Evolutionary conservation across 2,329 filamentous ascomycete species (phyloP).

Genomic region (Coniochaeta hoffmannii): DNA sequence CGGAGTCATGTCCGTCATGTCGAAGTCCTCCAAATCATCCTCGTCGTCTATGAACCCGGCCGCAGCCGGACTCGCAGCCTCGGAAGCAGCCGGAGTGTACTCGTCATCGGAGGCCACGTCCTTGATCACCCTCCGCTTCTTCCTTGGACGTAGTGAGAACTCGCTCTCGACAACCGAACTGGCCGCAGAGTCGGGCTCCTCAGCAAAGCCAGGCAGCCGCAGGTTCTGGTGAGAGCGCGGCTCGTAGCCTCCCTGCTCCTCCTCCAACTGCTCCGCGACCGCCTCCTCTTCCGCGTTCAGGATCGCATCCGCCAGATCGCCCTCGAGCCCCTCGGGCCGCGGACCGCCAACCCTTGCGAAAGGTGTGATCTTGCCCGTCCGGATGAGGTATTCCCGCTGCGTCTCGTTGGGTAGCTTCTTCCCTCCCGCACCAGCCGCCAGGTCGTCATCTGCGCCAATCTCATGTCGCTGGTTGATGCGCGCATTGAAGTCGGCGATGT

Average conservation of each 20-base stretch:
- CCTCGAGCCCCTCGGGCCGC: constrained; percentile 53
- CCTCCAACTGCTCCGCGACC: constrained; percentile 38
- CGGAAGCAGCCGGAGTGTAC: constrained; percentile 23
- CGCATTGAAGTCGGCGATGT: constrained; percentile 71
- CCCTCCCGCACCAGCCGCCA: constrained; percentile 8
- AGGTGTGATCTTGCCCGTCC: constrained; percentile 95
- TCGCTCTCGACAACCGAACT: constrained; percentile 36
- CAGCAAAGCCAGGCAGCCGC: constrained; percentile 63
- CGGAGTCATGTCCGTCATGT: constrained; percentile 29
- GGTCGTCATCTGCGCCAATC: constrained; percentile 35
- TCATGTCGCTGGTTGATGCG: constrained; percentile 72
- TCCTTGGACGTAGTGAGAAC: constrained; percentile 51
- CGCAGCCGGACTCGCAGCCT: constrained; percentile 21
- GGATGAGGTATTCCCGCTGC: constrained; percentile 81
- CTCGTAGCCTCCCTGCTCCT: constrained; percentile 34
- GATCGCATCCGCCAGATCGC: constrained; percentile 68
- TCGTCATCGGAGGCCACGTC: constrained; percentile 34
- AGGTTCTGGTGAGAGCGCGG: constrained; percentile 65
- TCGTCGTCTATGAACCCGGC: constrained; percentile 22
- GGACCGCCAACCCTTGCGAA: constrained; percentile 72
- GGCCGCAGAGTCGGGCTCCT: constrained; percentile 31
- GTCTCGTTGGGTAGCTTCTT: constrained; percentile 70
- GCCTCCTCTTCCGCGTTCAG: constrained; percentile 76
- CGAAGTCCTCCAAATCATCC: constrained; percentile 18
- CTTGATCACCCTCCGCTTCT: constrained; percentile 40